Conservation (phyloP, 345 rosid species). For the Euphorbia lathyris region DNA sequence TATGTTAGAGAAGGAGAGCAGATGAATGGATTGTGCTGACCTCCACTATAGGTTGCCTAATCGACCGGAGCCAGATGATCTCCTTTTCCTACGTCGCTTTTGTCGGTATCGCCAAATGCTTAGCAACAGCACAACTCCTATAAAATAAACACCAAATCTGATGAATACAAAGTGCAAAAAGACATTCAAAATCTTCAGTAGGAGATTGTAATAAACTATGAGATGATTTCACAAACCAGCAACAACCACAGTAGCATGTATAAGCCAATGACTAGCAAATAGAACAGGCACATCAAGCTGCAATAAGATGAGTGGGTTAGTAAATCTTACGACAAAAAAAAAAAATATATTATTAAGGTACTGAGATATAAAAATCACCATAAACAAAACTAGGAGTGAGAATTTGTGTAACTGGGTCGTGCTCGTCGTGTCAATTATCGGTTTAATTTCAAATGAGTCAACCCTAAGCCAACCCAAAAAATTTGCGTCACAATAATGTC, state of each 20-base stretch:
- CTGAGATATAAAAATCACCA: not conserved
- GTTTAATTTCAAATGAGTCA: no score
- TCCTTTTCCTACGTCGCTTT: slow-evolving; percentile 64
- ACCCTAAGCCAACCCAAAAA: no score
- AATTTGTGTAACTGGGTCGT: no score
- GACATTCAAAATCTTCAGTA: not conserved
- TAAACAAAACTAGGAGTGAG: not conserved
- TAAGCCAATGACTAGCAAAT: slow-evolving; percentile 70
- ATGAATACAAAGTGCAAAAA: not conserved
- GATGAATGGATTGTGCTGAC: not conserved
- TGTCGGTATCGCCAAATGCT: slow-evolving; percentile 84
- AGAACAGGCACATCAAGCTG: slow-evolving; percentile 78
- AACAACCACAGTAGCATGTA: slow-evolving; percentile 61
- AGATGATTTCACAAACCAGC: slow-evolving; percentile 48
- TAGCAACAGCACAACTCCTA: slow-evolving; percentile 58
- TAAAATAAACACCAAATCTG: slow-evolving; percentile 15
- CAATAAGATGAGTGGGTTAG: slow-evolving; percentile 8
- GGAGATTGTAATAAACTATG: not conserved
- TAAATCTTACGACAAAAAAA: not conserved
- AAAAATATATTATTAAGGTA: no score
- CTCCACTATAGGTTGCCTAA: slow-evolving; percentile 36
- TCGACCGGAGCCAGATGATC: slow-evolving; percentile 57
- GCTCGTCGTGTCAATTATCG: no score
- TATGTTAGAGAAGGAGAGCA: not conserved
- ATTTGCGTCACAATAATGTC: no score